These are phyloP conservation scores for Picea abies DNA, from an alignment of 83 land plant genomes.

Conservation along the genomic window DNA sequence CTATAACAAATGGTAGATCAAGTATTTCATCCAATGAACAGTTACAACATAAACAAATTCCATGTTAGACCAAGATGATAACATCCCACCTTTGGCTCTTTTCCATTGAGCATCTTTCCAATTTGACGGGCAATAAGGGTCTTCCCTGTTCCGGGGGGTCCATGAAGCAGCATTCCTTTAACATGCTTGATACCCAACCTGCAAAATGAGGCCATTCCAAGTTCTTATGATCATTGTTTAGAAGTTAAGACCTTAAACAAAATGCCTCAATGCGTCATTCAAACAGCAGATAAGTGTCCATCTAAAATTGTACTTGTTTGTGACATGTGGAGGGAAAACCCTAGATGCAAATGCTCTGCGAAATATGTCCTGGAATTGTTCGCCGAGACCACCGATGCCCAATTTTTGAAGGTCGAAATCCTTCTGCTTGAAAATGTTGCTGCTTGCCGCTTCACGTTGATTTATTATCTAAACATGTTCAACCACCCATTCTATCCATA, in stretches of 20 bases:
- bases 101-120: constrained; percentile 94
- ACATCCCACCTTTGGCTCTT: constrained; percentile 86
- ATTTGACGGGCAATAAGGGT: constrained; percentile 96
- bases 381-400: constrained; percentile 95
- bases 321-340: constrained; percentile 95
- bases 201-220: constrained; percentile 15
- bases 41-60: background rate
- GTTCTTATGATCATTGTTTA: background rate
- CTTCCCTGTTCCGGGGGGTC: constrained; percentile 96
- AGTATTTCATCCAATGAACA: background rate
- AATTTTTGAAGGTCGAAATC: constrained; percentile 91
- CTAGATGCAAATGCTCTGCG: constrained; percentile 99
- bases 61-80: background rate
- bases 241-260: background rate
- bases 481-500: background rate
- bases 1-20: background rate
- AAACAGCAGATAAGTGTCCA: constrained; percentile 3
- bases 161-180: constrained; percentile 91
- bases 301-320: constrained; percentile 54
- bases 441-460: constrained; percentile 87
- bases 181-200: constrained; percentile 97
- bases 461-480: constrained; percentile 64
- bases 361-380: constrained; percentile 95
- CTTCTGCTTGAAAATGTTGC: constrained; percentile 85
- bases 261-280: background rate